These are phyloP conservation scores for Eimeria tenella DNA, from an alignment of 169 alveolate genomes.

Conservation along the genomic window DNA sequence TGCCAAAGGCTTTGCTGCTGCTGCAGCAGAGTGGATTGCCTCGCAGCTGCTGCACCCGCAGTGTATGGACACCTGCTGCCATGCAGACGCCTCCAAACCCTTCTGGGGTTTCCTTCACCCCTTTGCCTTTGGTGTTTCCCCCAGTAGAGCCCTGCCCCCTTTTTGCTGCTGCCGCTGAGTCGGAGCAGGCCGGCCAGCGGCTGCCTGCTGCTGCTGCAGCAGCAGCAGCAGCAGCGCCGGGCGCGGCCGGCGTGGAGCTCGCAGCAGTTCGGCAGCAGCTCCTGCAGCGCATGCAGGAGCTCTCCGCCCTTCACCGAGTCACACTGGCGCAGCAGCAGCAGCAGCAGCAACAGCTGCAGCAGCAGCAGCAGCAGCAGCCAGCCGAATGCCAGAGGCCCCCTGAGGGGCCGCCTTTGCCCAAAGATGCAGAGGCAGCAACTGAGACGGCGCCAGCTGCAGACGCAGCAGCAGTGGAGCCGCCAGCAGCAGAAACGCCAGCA, in stretches of 20 bases:
- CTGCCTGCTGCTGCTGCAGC: not conserved
- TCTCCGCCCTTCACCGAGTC: not conserved
- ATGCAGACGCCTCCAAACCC: not conserved
- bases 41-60: not conserved
- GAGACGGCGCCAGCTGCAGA: not conserved
- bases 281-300: constrained; percentile 10
- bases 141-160: not conserved
- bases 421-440: not conserved
- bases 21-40: no score
- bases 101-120: not conserved
- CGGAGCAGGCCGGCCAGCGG: not conserved
- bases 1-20: no score
- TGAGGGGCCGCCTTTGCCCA: not conserved
- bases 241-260: not conserved
- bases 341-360: no score
- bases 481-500: no score
- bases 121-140: constrained; percentile 9
- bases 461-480: not conserved
- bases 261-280: not conserved
- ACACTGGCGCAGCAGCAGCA: not conserved
- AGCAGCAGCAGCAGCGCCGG: not conserved
- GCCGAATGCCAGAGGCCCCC: not conserved
- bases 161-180: not conserved
- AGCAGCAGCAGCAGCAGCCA: not conserved
- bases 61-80: not conserved